A percentile compares a stretch with the other conserved stretches of the same genome.
These are phyloP conservation scores for Dendrobium nobile DNA, from an alignment of 106 monocot species.

Conservation along the genomic window DNA sequence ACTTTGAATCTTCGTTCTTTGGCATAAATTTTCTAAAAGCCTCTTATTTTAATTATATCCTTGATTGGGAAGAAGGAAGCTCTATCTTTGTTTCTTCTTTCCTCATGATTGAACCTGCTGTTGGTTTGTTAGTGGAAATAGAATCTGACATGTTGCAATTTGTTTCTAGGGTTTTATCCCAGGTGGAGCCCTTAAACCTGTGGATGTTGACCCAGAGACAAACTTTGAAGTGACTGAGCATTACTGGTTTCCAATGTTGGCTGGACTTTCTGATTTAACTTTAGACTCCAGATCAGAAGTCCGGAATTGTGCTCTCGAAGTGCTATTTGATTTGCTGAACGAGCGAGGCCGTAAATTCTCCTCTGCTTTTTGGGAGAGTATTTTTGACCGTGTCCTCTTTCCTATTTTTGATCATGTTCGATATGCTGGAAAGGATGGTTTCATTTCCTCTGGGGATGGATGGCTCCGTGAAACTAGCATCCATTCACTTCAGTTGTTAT, in stretches of 20 bases:
- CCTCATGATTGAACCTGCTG: not conserved
- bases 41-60: not conserved
- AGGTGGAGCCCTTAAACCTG: conserved; percentile 79
- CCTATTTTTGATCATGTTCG: conserved; percentile 96
- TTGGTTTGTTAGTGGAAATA: not conserved
- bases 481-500: conserved; percentile 92
- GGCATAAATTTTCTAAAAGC: not conserved
- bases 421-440: conserved; percentile 74
- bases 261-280: conserved; percentile 91
- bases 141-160: not conserved
- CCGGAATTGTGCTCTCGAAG: conserved; percentile 89
- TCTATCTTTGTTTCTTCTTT: not conserved
- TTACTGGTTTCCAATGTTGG: conserved; percentile 98
- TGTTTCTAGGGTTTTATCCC: conserved; percentile 75
- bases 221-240: conserved; percentile 85
- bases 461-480: conserved; percentile 97
- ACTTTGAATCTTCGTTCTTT: not conserved
- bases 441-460: conserved; percentile 67
- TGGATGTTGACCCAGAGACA: conserved; percentile 40
- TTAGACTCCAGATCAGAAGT: conserved; percentile 84
- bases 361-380: conserved; percentile 89
- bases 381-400: conserved; percentile 87
- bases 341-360: conserved; percentile 95
- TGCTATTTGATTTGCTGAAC: conserved; percentile 96
- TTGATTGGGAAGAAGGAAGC: not conserved